Base-by-base conservation (phyloP, 2,329 filamentous ascomycete genomes). In the Lachnellula subtilissima region DNA sequence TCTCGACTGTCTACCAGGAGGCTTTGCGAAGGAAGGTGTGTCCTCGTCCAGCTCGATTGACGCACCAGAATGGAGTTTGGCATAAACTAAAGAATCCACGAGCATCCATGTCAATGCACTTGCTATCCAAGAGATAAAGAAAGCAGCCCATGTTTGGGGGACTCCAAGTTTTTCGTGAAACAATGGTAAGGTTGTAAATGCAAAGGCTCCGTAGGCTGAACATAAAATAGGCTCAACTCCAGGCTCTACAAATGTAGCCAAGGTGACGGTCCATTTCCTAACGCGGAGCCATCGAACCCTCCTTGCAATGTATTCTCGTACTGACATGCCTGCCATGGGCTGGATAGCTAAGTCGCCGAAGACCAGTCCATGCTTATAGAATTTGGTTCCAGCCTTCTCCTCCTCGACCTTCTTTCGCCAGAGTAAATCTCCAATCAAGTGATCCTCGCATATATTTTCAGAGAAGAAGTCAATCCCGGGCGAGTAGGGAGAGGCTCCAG, bases 371-470 rank as follows among this genome's bases (percentile, higher is more conserved):
- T 99, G 94, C 66, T 95, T 95, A 42, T 81, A 80, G 74, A 83
- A 87, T 48, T 65, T 76, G 67, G 70, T 65, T 6, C 71, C 71
- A 4, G 64, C 65, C 25, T 70, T 56, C 49, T 70, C 66, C 23
- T 82, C 80, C 0, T 82, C 79, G 5, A 88, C 73, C 2, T 74
- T 68, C n/a, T 83, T 80, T 54, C 85, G 85, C 91, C 92, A 99
- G 4, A 99, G 79, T 1, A 94, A 75, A 64, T 99, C 94, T 12
- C 93, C 93, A 53, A 99, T 96, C 23, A 97, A 77, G 67, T 99
- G 94, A 69, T 99, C 94, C 71, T 99, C 95, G 75, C 94, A 99
- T 68, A 99, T 97, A 69, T 96, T 96, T 62, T 90, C 82, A 2
- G 91, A 96, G 74, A 99, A 99, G 73, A 86, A 92, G 72, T 97